Percentiles rank a stretch among this genome's conserved stretches.
phyloP scores from a whole-genome alignment of 192 early-diverging fungal species.

The Umbelopsis sp. region DNA sequence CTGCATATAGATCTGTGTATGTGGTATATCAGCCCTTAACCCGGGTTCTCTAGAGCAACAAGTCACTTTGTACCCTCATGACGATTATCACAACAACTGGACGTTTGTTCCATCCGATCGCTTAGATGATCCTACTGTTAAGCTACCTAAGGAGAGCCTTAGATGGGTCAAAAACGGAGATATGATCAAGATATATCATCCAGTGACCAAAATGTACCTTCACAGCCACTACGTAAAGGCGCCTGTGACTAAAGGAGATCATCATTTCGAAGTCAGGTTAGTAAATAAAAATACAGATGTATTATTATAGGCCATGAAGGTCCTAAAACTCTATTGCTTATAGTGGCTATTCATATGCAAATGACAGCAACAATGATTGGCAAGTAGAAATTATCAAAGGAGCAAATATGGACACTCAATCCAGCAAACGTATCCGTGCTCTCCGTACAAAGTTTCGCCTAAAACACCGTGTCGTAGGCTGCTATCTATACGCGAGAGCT shows the following conservation, averaged over 20 bases:
- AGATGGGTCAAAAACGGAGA: constrained; percentile 69
- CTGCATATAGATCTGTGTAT: not conserved
- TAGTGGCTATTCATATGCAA: constrained; percentile 64
- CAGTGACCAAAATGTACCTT: constrained; percentile 56
- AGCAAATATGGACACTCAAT: constrained; percentile 41
- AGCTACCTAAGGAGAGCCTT: constrained; percentile 23
- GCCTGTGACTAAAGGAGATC: constrained; percentile 69
- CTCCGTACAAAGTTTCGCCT: constrained; percentile 74
- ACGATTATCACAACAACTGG: constrained; percentile 86
- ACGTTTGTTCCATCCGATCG: constrained; percentile 56
- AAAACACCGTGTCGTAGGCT: constrained; percentile 70
- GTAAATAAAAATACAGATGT: no score
- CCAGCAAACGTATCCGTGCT: constrained; percentile 57
- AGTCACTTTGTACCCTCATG: constrained; percentile 74
- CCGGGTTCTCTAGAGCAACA: constrained; percentile 63
- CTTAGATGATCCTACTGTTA: constrained; percentile 5
- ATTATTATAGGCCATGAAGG: no score
- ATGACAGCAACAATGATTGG: constrained; percentile 92
- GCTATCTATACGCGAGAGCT: constrained; percentile 80
- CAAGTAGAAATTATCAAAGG: constrained; percentile 75
- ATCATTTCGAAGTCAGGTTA: constrained; percentile 76
- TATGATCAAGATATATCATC: constrained; percentile 73
- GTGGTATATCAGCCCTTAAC: not conserved
- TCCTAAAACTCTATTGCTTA: constrained; percentile 27
- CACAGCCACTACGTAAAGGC: constrained; percentile 73